Base-by-base conservation (phyloP, 345 rosid species). In the Firmiana major region DNA sequence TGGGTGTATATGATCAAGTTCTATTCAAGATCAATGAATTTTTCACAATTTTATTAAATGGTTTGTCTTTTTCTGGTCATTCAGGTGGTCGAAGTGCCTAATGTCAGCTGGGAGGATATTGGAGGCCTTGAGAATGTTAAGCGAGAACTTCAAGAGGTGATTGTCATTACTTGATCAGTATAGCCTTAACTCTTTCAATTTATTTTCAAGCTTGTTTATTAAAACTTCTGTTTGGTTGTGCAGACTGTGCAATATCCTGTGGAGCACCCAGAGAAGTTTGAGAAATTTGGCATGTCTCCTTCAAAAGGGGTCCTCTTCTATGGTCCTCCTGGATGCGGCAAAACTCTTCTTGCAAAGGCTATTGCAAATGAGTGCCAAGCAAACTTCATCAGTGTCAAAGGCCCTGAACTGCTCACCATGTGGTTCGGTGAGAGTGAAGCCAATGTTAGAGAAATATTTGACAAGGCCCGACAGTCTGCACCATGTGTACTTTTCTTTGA, bases 391-490 rank as follows among this genome's bases (percentile, higher is more conserved):
- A 90, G 92, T 58, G 74, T 90, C 77, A 90, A 90, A 76, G 94
- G 94, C 24, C 92, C 92, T 28, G 92, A 90, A 79, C 85, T 89
- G n/a, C 86, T 90, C 19, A 90, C 91, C 16, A 89, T 90, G 94
- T 90, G 92, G 91, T 90, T 90, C 74, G 94, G 94, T 63, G 94
- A 90, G 83, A 90, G 94, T 79, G 94, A 90, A 63, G 94, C 89
- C 24, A 90, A 90, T 75, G 94, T 90, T 43, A 80, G 94, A 57
- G 92, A 90, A 83, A 89, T 90, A 58, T 90, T 90, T 53, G 91
- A 90, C 85, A 90, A 90, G 76, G 94, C 91, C 3, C 85, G 91
- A 5, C 89, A 85, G 34, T 90, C 94, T 73, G 91, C 92, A 21
- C 91, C 92, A 2, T 87, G 92, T 84, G 94, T 89, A 48, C 94